A percentile compares a stretch with the other conserved stretches of the same genome.
Evolutionary conservation across 73 alveolate genomes (phyloP).

Genomic region (Uronychia binucleata): DNA sequence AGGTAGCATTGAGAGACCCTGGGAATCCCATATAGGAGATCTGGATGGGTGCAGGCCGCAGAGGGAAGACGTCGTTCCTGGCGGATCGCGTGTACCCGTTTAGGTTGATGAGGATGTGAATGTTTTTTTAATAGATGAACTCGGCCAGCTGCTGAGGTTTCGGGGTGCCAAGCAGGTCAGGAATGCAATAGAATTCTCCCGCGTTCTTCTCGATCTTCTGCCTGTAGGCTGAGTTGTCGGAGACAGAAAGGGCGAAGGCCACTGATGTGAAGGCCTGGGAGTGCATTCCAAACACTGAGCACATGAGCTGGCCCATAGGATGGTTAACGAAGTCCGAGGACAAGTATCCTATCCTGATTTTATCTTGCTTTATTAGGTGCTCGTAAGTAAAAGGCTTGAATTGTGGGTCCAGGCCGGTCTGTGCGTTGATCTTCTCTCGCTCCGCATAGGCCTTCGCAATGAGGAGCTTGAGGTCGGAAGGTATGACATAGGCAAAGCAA

Average conservation of each 20-base stretch:
- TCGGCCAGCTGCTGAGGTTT: slow-evolving; percentile 26
- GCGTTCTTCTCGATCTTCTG: slow-evolving; percentile 31
- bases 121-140: slow-evolving; percentile 30
- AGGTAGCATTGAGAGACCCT: slow-evolving; percentile 58
- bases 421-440: slow-evolving; percentile 15
- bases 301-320: slow-evolving; percentile 56
- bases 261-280: slow-evolving; percentile 40
- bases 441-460: slow-evolving; percentile 52
- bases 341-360: slow-evolving; percentile 60
- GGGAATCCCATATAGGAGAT: slow-evolving; percentile 57
- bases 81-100: slow-evolving; percentile 68
- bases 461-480: slow-evolving; percentile 43
- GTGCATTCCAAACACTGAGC: slow-evolving; percentile 48
- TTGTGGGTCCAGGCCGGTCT: slow-evolving; percentile 6
- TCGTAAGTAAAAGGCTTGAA: not conserved
- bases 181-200: slow-evolving; percentile 47
- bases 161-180: slow-evolving; percentile 16
- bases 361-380: slow-evolving; percentile 1
- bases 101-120: slow-evolving; percentile 55
- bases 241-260: slow-evolving; percentile 34
- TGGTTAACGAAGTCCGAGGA: slow-evolving; percentile 62
- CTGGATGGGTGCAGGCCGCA: slow-evolving; percentile 58
- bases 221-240: slow-evolving; percentile 53
- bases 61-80: slow-evolving; percentile 52
- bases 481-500: slow-evolving; percentile 36